phyloP scores from a whole-genome alignment of 2,329 filamentous ascomycete species.

The Claviceps sp. region DNA sequence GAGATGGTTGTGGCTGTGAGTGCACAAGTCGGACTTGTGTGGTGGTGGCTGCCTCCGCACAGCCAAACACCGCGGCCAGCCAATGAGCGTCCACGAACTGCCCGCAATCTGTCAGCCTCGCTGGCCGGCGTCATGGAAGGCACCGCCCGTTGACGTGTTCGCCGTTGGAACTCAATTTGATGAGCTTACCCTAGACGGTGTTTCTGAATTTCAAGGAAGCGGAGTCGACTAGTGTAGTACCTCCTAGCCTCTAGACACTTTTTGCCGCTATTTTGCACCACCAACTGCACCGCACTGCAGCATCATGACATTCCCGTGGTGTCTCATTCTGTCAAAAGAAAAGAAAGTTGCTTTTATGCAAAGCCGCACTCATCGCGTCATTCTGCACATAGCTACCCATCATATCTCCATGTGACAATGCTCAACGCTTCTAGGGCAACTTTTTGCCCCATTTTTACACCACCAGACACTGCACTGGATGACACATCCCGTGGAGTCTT shows the following conservation, averaged over 20 bases:
- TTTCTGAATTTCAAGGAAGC: background rate
- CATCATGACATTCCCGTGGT: too few relatives aligned
- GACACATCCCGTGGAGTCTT: too few relatives aligned
- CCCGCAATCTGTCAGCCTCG: background rate
- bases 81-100: background rate
- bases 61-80: background rate
- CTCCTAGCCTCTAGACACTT: too few relatives aligned
- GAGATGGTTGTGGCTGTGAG: background rate
- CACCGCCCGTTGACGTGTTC: background rate
- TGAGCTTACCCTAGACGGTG: background rate
- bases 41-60: background rate
- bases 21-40: background rate
- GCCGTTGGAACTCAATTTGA: background rate
- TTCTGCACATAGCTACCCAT: background rate
- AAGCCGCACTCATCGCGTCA: background rate
- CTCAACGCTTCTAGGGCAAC: background rate
- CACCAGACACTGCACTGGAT: too few relatives aligned
- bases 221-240: too few relatives aligned
- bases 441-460: too few relatives aligned
- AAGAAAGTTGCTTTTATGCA: background rate
- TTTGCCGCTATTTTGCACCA: too few relatives aligned
- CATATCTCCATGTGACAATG: slow-evolving; percentile 2
- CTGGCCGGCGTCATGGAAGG: background rate
- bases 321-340: background rate
- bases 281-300: too few relatives aligned